Percentiles rank a stretch among this genome's conserved stretches.
Evolutionary conservation across 2,329 filamentous ascomycete genomes (phyloP).

Genomic region (Penicillium sp.): DNA sequence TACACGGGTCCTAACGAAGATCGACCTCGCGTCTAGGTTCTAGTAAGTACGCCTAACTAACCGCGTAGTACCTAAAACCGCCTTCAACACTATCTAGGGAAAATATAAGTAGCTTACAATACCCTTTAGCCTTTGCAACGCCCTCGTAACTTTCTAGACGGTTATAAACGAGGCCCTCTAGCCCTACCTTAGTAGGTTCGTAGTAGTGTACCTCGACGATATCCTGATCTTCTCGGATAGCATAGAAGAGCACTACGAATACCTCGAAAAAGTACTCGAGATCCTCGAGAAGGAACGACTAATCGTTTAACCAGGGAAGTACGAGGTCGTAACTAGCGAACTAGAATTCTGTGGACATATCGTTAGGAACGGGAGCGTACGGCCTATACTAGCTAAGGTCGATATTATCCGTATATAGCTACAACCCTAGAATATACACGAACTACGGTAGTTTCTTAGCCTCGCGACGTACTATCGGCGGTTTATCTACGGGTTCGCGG

Average conservation of each 20-base stretch:
- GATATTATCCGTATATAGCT: background rate
- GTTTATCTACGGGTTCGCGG: background rate
- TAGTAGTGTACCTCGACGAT: background rate
- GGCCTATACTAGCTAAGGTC: background rate
- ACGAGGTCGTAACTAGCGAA: background rate
- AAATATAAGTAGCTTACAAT: constrained; percentile 4
- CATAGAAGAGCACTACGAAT: background rate
- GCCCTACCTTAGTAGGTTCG: background rate
- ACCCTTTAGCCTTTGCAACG: constrained; percentile 1
- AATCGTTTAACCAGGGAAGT: background rate
- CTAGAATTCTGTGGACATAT: background rate
- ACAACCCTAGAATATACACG: background rate
- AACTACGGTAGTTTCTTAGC: background rate
- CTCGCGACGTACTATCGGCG: background rate
- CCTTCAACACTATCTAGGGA: constrained; percentile 3
- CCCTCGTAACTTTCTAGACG: background rate
- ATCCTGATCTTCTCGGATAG: constrained; percentile 1
- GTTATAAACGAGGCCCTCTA: background rate
- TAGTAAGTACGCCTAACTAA: background rate
- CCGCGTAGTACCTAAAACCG: background rate
- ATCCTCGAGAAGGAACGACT: background rate
- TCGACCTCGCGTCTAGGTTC: background rate
- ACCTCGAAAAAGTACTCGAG: background rate
- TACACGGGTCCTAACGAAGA: background rate
- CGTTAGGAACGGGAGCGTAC: background rate